A percentile compares a stretch with the other conserved stretches of the same genome.
These are phyloP conservation scores for Camellia sinensis DNA, from an alignment of 148 eudicot genomes.

Conservation along the genomic window DNA sequence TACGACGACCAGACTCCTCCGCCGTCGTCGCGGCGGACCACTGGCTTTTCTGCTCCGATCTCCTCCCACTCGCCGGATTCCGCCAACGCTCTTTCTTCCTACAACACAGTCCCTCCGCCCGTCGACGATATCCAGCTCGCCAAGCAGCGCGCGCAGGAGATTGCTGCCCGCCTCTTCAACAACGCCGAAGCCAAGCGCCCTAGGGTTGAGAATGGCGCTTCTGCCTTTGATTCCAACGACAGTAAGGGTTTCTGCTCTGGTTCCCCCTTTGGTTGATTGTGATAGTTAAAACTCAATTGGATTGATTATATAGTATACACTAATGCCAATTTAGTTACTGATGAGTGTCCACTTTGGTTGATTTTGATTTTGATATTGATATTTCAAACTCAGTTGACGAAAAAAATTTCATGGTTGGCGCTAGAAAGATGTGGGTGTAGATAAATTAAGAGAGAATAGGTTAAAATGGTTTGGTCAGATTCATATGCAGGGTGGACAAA, in stretches of 20 bases:
- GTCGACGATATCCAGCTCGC: constrained; percentile 50
- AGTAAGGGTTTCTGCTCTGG: constrained; percentile 23
- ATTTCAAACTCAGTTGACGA: neutral
- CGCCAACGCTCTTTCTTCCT: constrained; percentile 28
- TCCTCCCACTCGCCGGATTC: constrained; percentile 30
- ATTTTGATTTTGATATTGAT: constrained; percentile 2
- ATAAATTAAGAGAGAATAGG: too few species aligned
- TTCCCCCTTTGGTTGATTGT: too few species aligned
- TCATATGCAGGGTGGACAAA: too few species aligned
- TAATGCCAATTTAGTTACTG: too few species aligned
- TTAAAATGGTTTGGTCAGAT: too few species aligned
- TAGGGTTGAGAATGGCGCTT: constrained; percentile 54
- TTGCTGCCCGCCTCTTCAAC: constrained; percentile 64
- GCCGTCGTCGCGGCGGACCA: constrained; percentile 43
- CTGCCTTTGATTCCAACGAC: constrained; percentile 30
- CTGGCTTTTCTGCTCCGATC: constrained; percentile 64
- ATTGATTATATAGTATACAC: too few species aligned
- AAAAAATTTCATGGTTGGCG: neutral
- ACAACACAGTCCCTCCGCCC: constrained; percentile 58
- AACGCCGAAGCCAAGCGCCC: constrained; percentile 62
- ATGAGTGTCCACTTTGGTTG: neutral
- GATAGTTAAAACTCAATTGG: too few species aligned
- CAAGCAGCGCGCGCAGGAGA: constrained; percentile 66
- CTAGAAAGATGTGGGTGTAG: too few species aligned
- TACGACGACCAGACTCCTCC: constrained; percentile 47